Evolutionary conservation across 805 yeast genomes (phyloP).

Genomic region (Yamadazyma olivae): DNA sequence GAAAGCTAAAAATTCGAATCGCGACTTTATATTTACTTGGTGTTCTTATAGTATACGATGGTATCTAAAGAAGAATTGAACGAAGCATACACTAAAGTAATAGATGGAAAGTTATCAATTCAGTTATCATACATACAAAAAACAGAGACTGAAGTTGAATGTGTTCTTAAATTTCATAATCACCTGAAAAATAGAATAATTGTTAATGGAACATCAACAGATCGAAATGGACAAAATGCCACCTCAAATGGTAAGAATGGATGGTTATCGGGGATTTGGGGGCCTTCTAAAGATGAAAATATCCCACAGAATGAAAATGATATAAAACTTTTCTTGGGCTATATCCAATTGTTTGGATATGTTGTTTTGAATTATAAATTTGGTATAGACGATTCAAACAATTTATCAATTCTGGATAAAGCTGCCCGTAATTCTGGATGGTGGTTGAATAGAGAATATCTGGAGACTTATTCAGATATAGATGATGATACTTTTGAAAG

Average conservation of each 20-base stretch:
- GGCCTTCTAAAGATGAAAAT: background rate
- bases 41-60: too few species aligned
- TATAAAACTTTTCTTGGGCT: constrained; percentile 28
- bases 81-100: constrained; percentile 15
- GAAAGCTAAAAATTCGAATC: too few species aligned
- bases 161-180: constrained; percentile 21
- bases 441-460: constrained; percentile 39
- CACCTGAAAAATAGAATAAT: constrained; percentile 11
- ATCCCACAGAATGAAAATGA: constrained; percentile 8
- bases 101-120: constrained; percentile 20
- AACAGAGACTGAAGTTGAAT: constrained; percentile 13
- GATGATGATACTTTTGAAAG: constrained; percentile 18
- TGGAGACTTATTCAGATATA: constrained; percentile 20
- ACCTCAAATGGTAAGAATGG: background rate
- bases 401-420: constrained; percentile 8
- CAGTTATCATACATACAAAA: constrained; percentile 14
- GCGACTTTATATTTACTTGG: too few species aligned
- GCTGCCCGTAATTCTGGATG: constrained; percentile 17
- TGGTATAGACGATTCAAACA: constrained; percentile 14
- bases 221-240: constrained; percentile 1
- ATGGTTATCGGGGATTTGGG: constrained; percentile 9
- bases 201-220: constrained; percentile 2
- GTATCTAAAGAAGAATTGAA: too few species aligned
- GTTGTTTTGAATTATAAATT: constrained; percentile 36
- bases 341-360: constrained; percentile 38